A percentile compares a stretch with the other conserved stretches of the same genome.
These are phyloP conservation scores for Pythium apleroticum DNA, from an alignment of 352 stramenopile genomes.

Conservation along the genomic window DNA sequence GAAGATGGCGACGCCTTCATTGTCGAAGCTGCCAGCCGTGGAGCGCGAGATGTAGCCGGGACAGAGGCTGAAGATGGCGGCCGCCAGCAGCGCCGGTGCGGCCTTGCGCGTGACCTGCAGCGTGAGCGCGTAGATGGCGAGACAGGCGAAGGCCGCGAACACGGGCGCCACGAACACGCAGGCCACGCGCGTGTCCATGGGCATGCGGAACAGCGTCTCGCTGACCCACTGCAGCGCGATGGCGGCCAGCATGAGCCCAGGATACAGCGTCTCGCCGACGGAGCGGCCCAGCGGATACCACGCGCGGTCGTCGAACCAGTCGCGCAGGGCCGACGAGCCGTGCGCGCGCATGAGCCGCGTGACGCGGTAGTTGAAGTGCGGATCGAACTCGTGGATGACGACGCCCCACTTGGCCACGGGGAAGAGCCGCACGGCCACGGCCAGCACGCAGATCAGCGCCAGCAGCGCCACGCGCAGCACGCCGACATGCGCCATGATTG, in stretches of 20 bases:
- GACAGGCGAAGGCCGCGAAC: conserved; percentile 82
- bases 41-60: conserved; percentile 97
- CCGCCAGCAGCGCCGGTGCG: conserved; percentile 82
- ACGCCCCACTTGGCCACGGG: conserved; percentile 90
- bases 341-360: conserved; percentile 94
- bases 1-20: conserved; percentile 98
- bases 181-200: conserved; percentile 82
- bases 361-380: conserved; percentile 99
- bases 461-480: conserved; percentile 49
- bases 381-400: conserved; percentile 92
- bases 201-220: conserved; percentile 50
- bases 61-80: conserved; percentile 94
- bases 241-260: conserved; percentile 89
- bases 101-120: conserved; percentile 64
- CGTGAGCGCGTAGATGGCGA: conserved; percentile 90
- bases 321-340: conserved; percentile 92
- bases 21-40: conserved; percentile 98
- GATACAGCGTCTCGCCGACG: conserved; percentile 93
- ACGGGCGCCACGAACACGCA: conserved; percentile 90
- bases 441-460: conserved; percentile 84
- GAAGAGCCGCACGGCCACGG: conserved; percentile 90
- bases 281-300: conserved; percentile 94
- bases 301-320: conserved; percentile 98
- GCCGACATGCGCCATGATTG: background rate
- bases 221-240: conserved; percentile 77